phyloP scores from a whole-genome alignment of 352 stramenopile genomes.

The Pythium apleroticum region DNA sequence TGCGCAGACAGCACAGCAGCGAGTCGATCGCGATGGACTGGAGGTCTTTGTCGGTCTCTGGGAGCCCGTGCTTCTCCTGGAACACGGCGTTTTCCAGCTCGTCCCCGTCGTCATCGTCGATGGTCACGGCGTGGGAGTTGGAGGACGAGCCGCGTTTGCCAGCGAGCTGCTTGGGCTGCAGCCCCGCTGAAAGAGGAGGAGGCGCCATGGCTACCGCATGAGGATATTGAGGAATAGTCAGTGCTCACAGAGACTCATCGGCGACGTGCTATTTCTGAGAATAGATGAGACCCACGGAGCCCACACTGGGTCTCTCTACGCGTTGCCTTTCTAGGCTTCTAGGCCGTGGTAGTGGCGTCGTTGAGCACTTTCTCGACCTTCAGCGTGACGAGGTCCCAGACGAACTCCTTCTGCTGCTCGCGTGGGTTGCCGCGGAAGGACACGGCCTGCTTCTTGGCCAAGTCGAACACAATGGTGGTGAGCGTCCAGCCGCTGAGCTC shows the following conservation, averaged over 20 bases:
- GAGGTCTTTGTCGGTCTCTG: constrained; percentile 24
- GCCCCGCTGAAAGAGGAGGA: not conserved
- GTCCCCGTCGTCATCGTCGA: constrained; percentile 26
- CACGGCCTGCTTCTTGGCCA: constrained; percentile 39
- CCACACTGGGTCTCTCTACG: no score
- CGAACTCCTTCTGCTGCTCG: constrained; percentile 31
- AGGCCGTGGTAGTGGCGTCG: constrained; percentile 4
- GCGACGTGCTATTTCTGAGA: not conserved
- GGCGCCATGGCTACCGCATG: constrained; percentile 5
- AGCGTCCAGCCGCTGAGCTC: constrained; percentile 75
- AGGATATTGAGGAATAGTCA: not conserved
- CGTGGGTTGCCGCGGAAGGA: constrained; percentile 53
- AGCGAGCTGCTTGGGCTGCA: constrained; percentile 6
- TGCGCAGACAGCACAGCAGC: constrained; percentile 66
- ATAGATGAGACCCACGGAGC: not conserved
- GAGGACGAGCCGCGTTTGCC: constrained; percentile 7
- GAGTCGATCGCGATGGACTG: constrained; percentile 40
- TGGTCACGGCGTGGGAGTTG: constrained; percentile 12
- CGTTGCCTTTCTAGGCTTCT: constrained; percentile 5
- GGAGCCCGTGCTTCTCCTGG: constrained; percentile 46
- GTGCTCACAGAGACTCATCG: not conserved
- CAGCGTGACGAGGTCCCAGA: constrained; percentile 51
- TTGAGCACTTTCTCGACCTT: constrained; percentile 27
- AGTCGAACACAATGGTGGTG: constrained; percentile 66
- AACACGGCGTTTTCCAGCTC: constrained; percentile 55